Base-by-base conservation (phyloP, 345 rosid species). In the Hypericum androsaemum region DNA sequence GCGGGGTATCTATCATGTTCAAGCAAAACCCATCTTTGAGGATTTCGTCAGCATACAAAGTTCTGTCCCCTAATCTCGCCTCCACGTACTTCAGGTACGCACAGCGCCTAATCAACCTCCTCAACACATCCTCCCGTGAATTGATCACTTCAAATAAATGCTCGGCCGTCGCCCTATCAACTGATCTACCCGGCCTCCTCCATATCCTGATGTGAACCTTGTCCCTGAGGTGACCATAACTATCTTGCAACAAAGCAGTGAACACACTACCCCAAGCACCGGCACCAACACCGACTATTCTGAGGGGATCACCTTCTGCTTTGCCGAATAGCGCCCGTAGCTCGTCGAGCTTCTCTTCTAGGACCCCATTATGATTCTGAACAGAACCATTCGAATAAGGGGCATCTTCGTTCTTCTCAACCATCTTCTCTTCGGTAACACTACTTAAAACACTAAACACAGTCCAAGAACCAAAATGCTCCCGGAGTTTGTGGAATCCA, bases 241-340 rank as follows among this genome's bases (percentile, higher is more conserved):
- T 71, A 36, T 88, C 94, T 71, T 92, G 98, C 61, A 92, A 67
- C 72, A 92, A 67, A 14, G 98, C 94, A 54, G 83, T 71, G 59
- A 88, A 92, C 43, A 88, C 98, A 67, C 97, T 88, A 36, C 97
- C 97, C 97, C 98, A 92, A 50, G 97, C 98, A 52, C 98, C 97
- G 0, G 95, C 97, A 35, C 98, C 98, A 17, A 92, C 76, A 16
- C 96, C 88, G 7, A 85, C 97, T 47, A 88, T 83, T 68, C 89
- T 85, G 16, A 92, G 59, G 0, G 96, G 95, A 71, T 85, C 95
- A 7, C 87, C 85, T 22, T 85, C 88, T 1, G 84, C 65, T 66
- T 92, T 92, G 13, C 88, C 90, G 41, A 85, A 42, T 10, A 85
- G 68, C 43, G 42, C 53, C n/a, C 97, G 80, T 58, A 85, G 78